Evolutionary conservation across 164 flowering plant genomes (phyloP), one percentile per base, ranked within the genome.

Genomic region (Nelumbo lutea): DNA sequence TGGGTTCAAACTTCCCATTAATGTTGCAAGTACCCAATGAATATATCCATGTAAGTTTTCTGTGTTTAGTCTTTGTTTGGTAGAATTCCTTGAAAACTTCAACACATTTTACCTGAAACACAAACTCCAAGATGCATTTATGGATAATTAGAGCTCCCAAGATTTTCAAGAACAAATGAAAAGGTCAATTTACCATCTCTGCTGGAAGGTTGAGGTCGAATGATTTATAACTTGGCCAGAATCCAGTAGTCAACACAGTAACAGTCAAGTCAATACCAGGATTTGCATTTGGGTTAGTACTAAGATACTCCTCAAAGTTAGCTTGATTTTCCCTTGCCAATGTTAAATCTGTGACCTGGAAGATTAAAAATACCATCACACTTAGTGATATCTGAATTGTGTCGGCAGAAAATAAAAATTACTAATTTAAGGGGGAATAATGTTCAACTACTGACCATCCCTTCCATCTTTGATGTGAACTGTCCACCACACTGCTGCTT

Each of bases 391-490:
- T 40, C 9, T 51, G 13, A 48, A 66, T 7, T n/a, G 2, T 4
- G 60, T 41, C 41, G 43, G 43, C 40, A 65, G 11, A 38, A 15
- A 57, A n/a, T 7, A 47, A 40, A 47, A 15, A 53, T 40, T 10
- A 38, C 44, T 45, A 53, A 27, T 14, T 70, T 57, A 51, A 55
- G 7, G 67, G 38, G 50, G 14, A 11, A 62, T 38, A 15, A 65
- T 48, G 13, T 14, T 61, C 3, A 56, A 61, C 0, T 63, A 78
- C 88, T 74, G 2, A 90, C 98, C 98, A 91, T 93, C 41, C 98
- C 95, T 83, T 93, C 98, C 98, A 93, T 93, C 82, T 91, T 93
- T 39, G 98, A 93, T 10, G 98, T 93, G 77, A 93, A 93, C 82
- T 93, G 98, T 59, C 96, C 94, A 73, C 98, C 98, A 76, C 90